Percentiles rank a stretch among this genome's conserved stretches.
Conservation (phyloP, 176 grass and related monocot genomes). For the Urochloa ruziziensis region DNA sequence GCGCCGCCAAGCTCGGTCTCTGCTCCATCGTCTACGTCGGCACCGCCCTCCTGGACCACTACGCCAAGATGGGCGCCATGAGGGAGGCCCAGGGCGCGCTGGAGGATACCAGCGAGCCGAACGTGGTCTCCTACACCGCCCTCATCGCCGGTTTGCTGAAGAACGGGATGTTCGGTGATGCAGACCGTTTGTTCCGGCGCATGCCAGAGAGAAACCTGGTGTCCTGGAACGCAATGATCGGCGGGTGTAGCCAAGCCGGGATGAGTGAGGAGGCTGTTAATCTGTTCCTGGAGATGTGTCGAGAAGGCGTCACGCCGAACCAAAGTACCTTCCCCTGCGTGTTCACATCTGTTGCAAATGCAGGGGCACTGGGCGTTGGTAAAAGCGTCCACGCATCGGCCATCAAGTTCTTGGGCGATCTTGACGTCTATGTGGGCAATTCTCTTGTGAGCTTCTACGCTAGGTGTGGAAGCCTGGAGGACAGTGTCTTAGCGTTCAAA, state of each 20-base stretch:
- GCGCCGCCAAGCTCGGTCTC: slow-evolving; percentile 62
- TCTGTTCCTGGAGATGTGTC: slow-evolving; percentile 66
- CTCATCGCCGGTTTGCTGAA: slow-evolving; percentile 66
- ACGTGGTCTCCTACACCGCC: slow-evolving; percentile 73
- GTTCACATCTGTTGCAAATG: slow-evolving; percentile 59
- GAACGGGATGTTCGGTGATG: slow-evolving; percentile 50
- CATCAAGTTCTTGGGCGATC: slow-evolving; percentile 63
- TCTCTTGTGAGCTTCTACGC: slow-evolving; percentile 83
- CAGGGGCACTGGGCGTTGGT: slow-evolving; percentile 58
- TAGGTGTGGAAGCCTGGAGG: slow-evolving; percentile 70
- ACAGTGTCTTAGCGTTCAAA: slow-evolving; percentile 63
- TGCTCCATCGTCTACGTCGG: slow-evolving; percentile 71
- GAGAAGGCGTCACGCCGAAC: slow-evolving; percentile 53
- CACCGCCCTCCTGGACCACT: slow-evolving; percentile 77
- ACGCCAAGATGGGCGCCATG: slow-evolving; percentile 67
- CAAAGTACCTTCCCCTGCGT: slow-evolving; percentile 62
- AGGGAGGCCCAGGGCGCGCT: slow-evolving; percentile 54
- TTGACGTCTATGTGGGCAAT: slow-evolving; percentile 59
- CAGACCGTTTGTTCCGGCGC: slow-evolving; percentile 43
- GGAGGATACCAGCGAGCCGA: slow-evolving; percentile 54
- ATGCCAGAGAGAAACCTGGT: slow-evolving; percentile 79
- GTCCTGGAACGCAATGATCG: slow-evolving; percentile 83
- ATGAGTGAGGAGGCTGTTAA: slow-evolving; percentile 57
- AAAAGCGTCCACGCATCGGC: slow-evolving; percentile 79
- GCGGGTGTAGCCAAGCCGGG: slow-evolving; percentile 67